These are phyloP conservation scores for Colletotrichum sp. DNA, from an alignment of 2,329 filamentous ascomycete species.

Conservation along the genomic window DNA sequence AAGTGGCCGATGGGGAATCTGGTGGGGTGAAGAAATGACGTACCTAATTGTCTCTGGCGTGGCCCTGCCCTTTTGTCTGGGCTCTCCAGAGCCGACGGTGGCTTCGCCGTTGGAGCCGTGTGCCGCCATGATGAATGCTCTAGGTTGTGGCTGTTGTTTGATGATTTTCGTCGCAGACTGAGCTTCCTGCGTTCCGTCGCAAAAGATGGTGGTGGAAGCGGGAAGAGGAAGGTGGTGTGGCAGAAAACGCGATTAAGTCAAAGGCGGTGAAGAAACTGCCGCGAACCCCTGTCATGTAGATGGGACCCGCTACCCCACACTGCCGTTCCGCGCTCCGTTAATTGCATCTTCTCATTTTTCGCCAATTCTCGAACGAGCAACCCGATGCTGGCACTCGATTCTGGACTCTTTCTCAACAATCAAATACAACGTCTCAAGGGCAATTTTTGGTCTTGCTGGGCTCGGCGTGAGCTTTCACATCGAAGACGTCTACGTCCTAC, in stretches of 20 bases:
- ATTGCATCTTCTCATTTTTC: conserved; percentile 11
- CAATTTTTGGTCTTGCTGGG: background rate
- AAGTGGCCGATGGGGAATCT: background rate
- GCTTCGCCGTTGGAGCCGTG: conserved; percentile 55
- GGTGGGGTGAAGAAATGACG: conserved; percentile 32
- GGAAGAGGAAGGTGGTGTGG: conserved; percentile 9
- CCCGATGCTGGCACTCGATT: background rate
- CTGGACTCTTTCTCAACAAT: background rate
- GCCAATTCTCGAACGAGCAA: background rate
- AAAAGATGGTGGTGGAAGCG: background rate
- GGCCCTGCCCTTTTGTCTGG: conserved; percentile 77
- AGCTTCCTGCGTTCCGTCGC: background rate
- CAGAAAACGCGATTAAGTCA: conserved; percentile 13
- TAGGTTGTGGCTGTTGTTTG: background rate
- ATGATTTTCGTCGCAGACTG: background rate
- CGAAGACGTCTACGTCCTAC: background rate
- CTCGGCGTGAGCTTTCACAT: background rate
- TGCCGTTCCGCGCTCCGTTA: background rate
- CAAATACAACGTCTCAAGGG: no score
- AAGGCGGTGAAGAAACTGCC: conserved; percentile 11
- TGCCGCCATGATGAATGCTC: conserved; percentile 56
- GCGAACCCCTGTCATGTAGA: background rate
- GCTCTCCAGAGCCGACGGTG: conserved; percentile 60
- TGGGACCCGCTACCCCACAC: background rate
- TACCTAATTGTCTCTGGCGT: conserved; percentile 84